A percentile compares a stretch with the other conserved stretches of the same genome.
These are phyloP conservation scores for Tanacetum coccineum DNA, from an alignment of 129 eudicot genomes.

Conservation along the genomic window DNA sequence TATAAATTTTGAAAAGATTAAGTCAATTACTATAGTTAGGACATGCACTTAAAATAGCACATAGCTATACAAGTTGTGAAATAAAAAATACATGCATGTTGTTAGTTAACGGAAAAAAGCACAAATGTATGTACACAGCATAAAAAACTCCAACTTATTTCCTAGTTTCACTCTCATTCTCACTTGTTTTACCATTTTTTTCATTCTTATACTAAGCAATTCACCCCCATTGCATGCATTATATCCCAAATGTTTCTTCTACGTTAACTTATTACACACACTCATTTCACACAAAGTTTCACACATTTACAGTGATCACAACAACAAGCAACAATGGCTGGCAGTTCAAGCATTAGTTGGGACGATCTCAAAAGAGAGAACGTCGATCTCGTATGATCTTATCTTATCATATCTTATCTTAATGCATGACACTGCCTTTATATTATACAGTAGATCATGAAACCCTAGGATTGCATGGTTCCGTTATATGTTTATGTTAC, in stretches of 20 bases:
- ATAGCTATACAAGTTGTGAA: too few species aligned
- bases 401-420: background rate
- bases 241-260: slow-evolving; percentile 6
- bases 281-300: background rate
- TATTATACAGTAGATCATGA: too few species aligned
- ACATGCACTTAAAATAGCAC: too few species aligned
- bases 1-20: too few species aligned
- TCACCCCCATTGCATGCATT: slow-evolving; percentile 20
- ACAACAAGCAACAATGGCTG: slow-evolving; percentile 26
- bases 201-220: slow-evolving; percentile 23
- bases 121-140: slow-evolving; percentile 34
- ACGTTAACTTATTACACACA: slow-evolving; percentile 5
- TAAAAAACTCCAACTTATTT: slow-evolving; percentile 37
- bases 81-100: too few species aligned
- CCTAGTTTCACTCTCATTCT: slow-evolving; percentile 44
- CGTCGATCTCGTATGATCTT: slow-evolving; percentile 55
- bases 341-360: slow-evolving; percentile 27
- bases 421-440: too few species aligned
- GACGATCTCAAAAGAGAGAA: slow-evolving; percentile 63
- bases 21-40: too few species aligned
- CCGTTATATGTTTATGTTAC: too few species aligned
- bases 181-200: slow-evolving; percentile 18
- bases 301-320: too few species aligned
- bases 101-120: background rate
- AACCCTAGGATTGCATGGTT: background rate